Evolutionary conservation across 1,284 basidiomycete genomes (phyloP), one percentile per base, ranked within the genome.

Genomic region (Sphagnurus paluster): DNA sequence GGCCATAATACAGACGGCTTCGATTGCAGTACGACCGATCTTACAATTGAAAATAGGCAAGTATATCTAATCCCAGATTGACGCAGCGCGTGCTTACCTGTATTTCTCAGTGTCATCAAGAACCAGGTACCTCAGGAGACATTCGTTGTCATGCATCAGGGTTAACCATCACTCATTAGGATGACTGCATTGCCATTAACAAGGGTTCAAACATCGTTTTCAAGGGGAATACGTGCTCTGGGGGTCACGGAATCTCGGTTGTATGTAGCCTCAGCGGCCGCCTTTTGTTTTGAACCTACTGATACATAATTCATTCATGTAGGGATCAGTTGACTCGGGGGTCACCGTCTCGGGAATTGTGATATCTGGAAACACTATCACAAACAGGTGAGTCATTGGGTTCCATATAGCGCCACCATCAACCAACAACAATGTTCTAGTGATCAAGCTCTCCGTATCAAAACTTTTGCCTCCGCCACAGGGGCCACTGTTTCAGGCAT

Each of bases 151-250:
- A 3, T 37, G n/a, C 11, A 23, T 5, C 21, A 23, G 21, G 21
- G 13, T 24, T 21, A 2, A 37, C 11, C 21, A 1, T 24, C 9
- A 24, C n/a, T n/a, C n/a, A n/a, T 14, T 48, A 83, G 68, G 82
- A 85, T 48, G 81, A 85, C 55, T 84, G 82, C 51, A 60, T 84
- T 26, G 79, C 82, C 7, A 78, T 84, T 57, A 82, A 80, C 59
- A 62, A 61, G 34, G 82, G 81, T 6, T 64, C 66, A 25, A 79
- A 77, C 59, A 78, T 85, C 49, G 55, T 72, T 37, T 79, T 84
- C 60, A 64, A 70, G 42, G 59, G 74, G 20, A 81, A 79, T 57
- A 71, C 67, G 16, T 85, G 83, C 60, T 64, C 66, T 1, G 68
- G 70, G 10, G 80, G 82, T 3, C 82, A 85, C 48, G 82, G 83